Evolutionary conservation across 176 grass and related monocot species (phyloP), one percentile per base, ranked within the genome.

Genomic region (maize (Zea mays)): DNA sequence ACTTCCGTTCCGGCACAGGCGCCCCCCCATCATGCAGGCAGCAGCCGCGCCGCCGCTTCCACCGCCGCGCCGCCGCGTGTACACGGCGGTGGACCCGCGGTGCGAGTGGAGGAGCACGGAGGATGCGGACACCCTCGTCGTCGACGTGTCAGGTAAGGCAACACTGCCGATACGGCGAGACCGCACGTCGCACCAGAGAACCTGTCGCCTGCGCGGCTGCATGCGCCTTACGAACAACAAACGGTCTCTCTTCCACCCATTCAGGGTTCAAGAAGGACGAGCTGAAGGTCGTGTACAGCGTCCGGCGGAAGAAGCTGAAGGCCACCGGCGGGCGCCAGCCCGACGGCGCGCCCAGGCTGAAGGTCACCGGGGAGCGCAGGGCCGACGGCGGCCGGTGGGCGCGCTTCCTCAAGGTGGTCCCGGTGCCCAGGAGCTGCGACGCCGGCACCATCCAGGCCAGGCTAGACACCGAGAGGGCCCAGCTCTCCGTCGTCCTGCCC

Each of bases 191-290:
- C 67, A 72, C 52, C 5, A 40, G 49, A 41, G 40, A 21, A 3
- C 1, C 9, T 40, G n/a, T 4, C 36, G 2, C 10, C 20, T 44
- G 34, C n/a, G n/a, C n/a, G n/a, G n/a, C n/a, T n/a, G n/a, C n/a
- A n/a, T n/a, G n/a, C 17, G 6, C 19, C 5, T 70, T 75, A 27
- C 27, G 27, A 0, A 27, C 27, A 27, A 33, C 65, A n/a, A 45
- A 65, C 8, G 57, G 13, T 2, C 4, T 62, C 17, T 2, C 27
- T 27, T 27, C 27, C 27, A 27, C 58, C 8, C 5, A 50, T 47
- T 6, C 80, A 92, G 90, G 86, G 17, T 92, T 89, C 83, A 84
- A 59, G 67, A 86, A 84, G 68, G 90, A 92, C 43, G 80, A 92
- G 57, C 65, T 92, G 15, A 84, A 4, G 45, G 86, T 92, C 52